Evolutionary conservation across 345 rosid genomes (phyloP).

Genomic region (Mangifera indica): DNA sequence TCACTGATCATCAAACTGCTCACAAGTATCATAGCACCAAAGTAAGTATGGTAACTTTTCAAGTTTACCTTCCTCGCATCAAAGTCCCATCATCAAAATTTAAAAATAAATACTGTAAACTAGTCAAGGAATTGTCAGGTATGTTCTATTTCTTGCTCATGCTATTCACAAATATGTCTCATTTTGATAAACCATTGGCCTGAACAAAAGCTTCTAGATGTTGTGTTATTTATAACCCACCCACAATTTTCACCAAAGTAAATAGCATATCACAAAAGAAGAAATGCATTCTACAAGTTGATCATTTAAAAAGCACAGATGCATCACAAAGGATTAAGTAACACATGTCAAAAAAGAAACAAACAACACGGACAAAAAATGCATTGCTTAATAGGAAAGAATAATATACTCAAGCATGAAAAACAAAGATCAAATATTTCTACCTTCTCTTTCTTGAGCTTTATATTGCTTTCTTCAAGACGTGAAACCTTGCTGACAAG

Average conservation of each 20-base stretch:
- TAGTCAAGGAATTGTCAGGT: too few relatives aligned
- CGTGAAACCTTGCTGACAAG: constrained; percentile 52
- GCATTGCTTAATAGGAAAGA: neutral
- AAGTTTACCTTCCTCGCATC: too few relatives aligned
- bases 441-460: constrained; percentile 64
- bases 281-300: neutral
- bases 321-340: neutral
- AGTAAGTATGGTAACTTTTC: neutral
- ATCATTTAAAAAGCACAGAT: neutral
- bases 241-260: neutral
- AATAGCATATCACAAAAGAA: neutral
- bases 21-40: neutral
- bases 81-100: too few relatives aligned
- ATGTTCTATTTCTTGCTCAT: neutral
- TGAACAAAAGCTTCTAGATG: neutral
- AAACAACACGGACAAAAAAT: neutral
- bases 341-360: neutral
- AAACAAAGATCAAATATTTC: constrained; percentile 5
- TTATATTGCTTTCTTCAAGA: constrained; percentile 45
- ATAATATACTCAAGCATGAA: neutral
- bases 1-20: neutral
- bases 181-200: neutral
- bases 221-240: neutral
- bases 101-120: too few relatives aligned
- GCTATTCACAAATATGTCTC: neutral